These are phyloP conservation scores for Ogataea nakhonphanomensis DNA, from an alignment of 805 yeast species.

Conservation along the genomic window DNA sequence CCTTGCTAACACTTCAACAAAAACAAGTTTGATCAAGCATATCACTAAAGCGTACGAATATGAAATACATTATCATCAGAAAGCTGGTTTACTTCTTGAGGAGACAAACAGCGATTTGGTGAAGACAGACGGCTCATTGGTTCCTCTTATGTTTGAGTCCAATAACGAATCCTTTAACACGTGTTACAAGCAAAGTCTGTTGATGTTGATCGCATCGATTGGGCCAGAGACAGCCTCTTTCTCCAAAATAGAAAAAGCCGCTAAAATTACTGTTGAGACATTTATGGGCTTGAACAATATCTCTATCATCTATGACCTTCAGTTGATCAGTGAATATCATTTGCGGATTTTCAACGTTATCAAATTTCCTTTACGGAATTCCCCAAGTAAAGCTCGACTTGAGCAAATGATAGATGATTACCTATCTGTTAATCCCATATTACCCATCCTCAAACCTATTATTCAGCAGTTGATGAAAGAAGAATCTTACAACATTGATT, in stretches of 20 bases:
- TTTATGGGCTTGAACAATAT: conserved; percentile 17
- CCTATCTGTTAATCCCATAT: conserved; percentile 24
- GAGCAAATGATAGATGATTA: conserved; percentile 20
- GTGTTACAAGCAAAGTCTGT: conserved; percentile 21
- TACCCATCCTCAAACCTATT: conserved; percentile 26
- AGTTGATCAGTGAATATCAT: conserved; percentile 20
- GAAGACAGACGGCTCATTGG: conserved; percentile 11
- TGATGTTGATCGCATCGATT: conserved; percentile 17
- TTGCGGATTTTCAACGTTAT: conserved; percentile 19
- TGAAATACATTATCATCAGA: conserved; percentile 19
- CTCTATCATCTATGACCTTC: conserved; percentile 18
- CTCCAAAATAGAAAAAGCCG: conserved; percentile 15
- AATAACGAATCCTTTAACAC: conserved; percentile 19
- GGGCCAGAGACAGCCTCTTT: conserved; percentile 1
- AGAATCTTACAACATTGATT: background rate
- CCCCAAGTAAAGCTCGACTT: background rate
- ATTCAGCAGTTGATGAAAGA: conserved; percentile 10
- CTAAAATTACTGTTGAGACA: conserved; percentile 16
- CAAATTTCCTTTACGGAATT: conserved; percentile 14
- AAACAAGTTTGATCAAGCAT: conserved; percentile 9
- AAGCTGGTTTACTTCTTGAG: conserved; percentile 17
- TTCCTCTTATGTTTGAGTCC: conserved; percentile 16
- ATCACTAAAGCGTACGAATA: conserved; percentile 12
- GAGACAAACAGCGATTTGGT: conserved; percentile 16
- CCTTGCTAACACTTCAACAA: conserved; percentile 10